Evolutionary conservation across 441 rosid species (phyloP).

Genomic region (Flueggea neowawraea): DNA sequence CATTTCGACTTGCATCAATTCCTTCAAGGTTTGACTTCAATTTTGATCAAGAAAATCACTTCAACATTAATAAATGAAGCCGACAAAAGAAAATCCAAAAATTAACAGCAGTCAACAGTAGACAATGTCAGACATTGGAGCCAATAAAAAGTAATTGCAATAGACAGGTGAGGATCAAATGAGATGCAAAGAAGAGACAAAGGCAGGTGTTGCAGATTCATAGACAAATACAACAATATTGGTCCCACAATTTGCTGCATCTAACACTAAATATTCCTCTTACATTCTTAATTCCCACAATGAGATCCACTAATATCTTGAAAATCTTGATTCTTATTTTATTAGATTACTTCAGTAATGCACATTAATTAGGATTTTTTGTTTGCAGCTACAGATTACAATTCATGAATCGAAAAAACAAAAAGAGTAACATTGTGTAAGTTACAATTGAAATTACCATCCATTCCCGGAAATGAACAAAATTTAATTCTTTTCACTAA

Average conservation of each 20-base stretch:
- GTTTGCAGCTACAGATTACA: too few species aligned
- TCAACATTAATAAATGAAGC: too few species aligned
- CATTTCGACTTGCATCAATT: too few species aligned
- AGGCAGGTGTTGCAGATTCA: conserved; percentile 23
- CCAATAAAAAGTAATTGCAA: not conserved
- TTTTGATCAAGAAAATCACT: too few species aligned
- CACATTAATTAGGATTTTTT: too few species aligned
- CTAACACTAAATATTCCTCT: not conserved
- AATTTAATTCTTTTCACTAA: conserved; percentile 56
- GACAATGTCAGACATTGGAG: conserved; percentile 18
- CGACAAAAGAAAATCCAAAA: conserved; percentile 20
- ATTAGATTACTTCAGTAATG: too few species aligned
- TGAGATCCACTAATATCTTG: too few species aligned
- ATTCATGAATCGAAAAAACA: too few species aligned
- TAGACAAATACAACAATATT: conserved; percentile 19
- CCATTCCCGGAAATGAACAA: conserved; percentile 23
- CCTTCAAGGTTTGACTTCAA: too few species aligned
- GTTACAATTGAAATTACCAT: conserved; percentile 32
- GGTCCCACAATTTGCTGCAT: conserved; percentile 22
- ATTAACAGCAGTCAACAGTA: conserved; percentile 14
- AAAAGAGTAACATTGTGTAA: conserved; percentile 8
- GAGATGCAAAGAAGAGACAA: conserved; percentile 26
- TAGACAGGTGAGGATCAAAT: conserved; percentile 26
- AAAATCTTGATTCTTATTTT: too few species aligned
- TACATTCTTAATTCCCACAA: not conserved